phyloP scores from a whole-genome alignment of 345 rosid genomes.

The Sonneratia caseolaris region DNA sequence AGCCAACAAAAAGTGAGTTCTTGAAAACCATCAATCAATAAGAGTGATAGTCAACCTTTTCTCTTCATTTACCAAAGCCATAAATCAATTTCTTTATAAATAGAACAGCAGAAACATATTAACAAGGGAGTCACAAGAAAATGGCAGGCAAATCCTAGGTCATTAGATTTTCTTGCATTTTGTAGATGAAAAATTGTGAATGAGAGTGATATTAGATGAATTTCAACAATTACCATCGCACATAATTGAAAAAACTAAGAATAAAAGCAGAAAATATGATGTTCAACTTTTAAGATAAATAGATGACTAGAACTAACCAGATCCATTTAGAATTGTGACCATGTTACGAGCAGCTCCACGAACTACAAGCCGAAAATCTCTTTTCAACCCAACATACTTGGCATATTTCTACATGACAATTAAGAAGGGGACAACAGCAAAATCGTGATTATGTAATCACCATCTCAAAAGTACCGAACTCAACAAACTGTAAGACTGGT shows the following conservation, averaged over 20 bases:
- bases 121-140: not conserved
- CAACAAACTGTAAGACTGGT: not conserved
- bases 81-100: not conserved
- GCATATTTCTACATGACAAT: conserved; percentile 58
- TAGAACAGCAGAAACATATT: not conserved
- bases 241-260: not conserved
- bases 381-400: conserved; percentile 78
- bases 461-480: not conserved
- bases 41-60: not conserved
- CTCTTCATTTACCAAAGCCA: not conserved
- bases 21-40: not conserved
- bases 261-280: not conserved
- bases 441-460: not conserved
- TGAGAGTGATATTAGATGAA: not conserved
- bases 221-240: not conserved
- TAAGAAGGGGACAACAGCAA: conserved; percentile 17
- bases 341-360: conserved; percentile 96
- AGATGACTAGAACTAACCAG: conserved; percentile 37
- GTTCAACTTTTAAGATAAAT: not conserved
- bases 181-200: not conserved
- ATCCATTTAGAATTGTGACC: conserved; percentile 71
- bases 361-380: conserved; percentile 92
- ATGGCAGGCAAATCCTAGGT: not conserved
- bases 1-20: conserved; percentile 13
- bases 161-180: not conserved